Conservation (phyloP, 2,329 filamentous ascomycete genomes). For the Cytospora leucostoma region DNA sequence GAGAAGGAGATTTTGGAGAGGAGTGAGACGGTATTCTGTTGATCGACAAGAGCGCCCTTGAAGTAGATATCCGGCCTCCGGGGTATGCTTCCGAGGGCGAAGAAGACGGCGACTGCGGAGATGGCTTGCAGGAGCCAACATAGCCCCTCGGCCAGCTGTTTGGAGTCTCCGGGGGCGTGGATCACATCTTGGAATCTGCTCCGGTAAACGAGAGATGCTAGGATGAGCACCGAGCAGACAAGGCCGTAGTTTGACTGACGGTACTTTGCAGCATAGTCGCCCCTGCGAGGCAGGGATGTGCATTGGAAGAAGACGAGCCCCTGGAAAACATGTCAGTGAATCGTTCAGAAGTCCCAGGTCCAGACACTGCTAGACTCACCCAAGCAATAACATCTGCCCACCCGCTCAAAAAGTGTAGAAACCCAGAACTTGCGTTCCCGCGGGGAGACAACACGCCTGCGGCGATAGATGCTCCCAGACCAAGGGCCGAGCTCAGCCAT, state of each 20-base stretch:
- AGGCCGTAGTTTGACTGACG: constrained; percentile 34
- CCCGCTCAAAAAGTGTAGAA: background rate
- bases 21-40: constrained; percentile 38
- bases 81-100: constrained; percentile 36
- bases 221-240: constrained; percentile 30
- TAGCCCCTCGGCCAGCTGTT: constrained; percentile 28
- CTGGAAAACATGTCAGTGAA: constrained; percentile 24
- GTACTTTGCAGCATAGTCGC: constrained; percentile 35
- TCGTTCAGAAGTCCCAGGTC: background rate
- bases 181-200: constrained; percentile 35
- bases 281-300: constrained; percentile 33
- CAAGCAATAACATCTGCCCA: constrained; percentile 33
- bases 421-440: background rate
- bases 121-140: constrained; percentile 35
- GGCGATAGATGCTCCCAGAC: constrained; percentile 33
- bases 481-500: constrained; percentile 32
- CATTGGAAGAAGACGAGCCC: constrained; percentile 35
- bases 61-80: constrained; percentile 40
- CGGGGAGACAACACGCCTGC: constrained; percentile 29
- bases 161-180: constrained; percentile 11
- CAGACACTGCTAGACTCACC: constrained; percentile 26
- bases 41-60: constrained; percentile 37
- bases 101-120: constrained; percentile 29
- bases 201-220: constrained; percentile 34
- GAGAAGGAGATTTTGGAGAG: constrained; percentile 35